Conservation (phyloP, 441 rosid genomes). For the Breynia disticha region DNA sequence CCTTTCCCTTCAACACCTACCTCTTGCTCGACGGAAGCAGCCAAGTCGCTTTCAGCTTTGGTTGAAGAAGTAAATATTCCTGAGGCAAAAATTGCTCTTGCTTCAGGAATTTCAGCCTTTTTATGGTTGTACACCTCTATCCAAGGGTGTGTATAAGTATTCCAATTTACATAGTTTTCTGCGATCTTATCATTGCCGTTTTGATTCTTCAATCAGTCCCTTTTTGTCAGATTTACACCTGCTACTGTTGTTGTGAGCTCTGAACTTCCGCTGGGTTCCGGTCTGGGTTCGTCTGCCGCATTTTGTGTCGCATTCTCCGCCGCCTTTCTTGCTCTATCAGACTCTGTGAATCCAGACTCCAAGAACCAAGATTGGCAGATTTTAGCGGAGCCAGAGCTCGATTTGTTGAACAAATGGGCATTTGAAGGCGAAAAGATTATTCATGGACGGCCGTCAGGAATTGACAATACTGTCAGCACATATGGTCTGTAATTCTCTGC, state of each 20-base stretch:
- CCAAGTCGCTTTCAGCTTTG: constrained; percentile 41
- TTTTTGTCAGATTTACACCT: constrained; percentile 50
- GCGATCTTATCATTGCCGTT: neutral
- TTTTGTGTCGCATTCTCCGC: constrained; percentile 72
- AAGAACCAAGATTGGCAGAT: constrained; percentile 38
- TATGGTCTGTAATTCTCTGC: constrained; percentile 45
- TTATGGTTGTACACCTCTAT: constrained; percentile 82
- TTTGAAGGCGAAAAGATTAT: constrained; percentile 89
- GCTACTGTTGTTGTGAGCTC: constrained; percentile 58
- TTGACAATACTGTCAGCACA: constrained; percentile 92
- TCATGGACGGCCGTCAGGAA: constrained; percentile 94
- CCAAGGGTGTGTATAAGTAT: constrained; percentile 47
- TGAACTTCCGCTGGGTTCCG: constrained; percentile 83
- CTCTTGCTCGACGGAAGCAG: constrained; percentile 42
- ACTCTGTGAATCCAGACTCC: constrained; percentile 27
- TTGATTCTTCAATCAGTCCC: constrained; percentile 13
- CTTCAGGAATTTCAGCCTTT: constrained; percentile 66
- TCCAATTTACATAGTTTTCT: constrained; percentile 5
- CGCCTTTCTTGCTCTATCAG: constrained; percentile 48
- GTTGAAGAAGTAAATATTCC: constrained; percentile 62
- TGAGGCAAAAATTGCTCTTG: constrained; percentile 54
- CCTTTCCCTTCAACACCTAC: constrained; percentile 38
- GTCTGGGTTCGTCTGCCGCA: constrained; percentile 92
- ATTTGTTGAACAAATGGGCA: constrained; percentile 83
- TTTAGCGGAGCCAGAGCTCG: constrained; percentile 46